A percentile compares a stretch with the other conserved stretches of the same genome.
These are phyloP conservation scores for Tilletiaria anomala DNA, from an alignment of 1,284 basidiomycete species.

Conservation along the genomic window DNA sequence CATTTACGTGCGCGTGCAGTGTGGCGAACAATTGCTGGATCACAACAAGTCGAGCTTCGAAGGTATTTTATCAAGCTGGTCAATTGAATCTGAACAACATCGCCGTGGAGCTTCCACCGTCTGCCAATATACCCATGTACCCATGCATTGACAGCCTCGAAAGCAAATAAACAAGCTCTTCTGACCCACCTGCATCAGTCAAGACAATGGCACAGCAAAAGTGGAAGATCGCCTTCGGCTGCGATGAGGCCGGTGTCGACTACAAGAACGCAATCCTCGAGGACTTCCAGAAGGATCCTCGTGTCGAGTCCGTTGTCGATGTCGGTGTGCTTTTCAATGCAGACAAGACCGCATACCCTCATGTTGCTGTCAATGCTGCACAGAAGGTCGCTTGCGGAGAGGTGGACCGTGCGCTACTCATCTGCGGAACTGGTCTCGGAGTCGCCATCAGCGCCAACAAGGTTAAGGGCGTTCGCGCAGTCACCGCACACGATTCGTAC, in stretches of 20 bases:
- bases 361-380: slow-evolving; percentile 42
- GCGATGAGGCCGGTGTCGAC: slow-evolving; percentile 19
- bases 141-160: too few relatives aligned
- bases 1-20: too few relatives aligned
- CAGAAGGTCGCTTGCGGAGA: slow-evolving; percentile 41
- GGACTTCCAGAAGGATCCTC: slow-evolving; percentile 21
- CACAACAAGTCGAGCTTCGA: too few relatives aligned
- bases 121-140: too few relatives aligned
- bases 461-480: slow-evolving; percentile 41
- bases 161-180: too few relatives aligned
- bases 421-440: slow-evolving; percentile 43
- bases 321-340: slow-evolving; percentile 21
- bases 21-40: too few relatives aligned
- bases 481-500: slow-evolving; percentile 43
- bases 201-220: too few relatives aligned
- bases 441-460: slow-evolving; percentile 42
- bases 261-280: slow-evolving; percentile 27
- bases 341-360: slow-evolving; percentile 42
- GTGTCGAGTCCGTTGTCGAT: slow-evolving; percentile 20
- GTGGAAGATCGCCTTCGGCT: slow-evolving; percentile 8
- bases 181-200: too few relatives aligned
- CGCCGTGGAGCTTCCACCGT: too few relatives aligned
- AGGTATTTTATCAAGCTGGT: too few relatives aligned
- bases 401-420: slow-evolving; percentile 42
- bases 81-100: too few relatives aligned